phyloP scores from a whole-genome alignment of 345 rosid genomes.

The Brassica carinata region DNA sequence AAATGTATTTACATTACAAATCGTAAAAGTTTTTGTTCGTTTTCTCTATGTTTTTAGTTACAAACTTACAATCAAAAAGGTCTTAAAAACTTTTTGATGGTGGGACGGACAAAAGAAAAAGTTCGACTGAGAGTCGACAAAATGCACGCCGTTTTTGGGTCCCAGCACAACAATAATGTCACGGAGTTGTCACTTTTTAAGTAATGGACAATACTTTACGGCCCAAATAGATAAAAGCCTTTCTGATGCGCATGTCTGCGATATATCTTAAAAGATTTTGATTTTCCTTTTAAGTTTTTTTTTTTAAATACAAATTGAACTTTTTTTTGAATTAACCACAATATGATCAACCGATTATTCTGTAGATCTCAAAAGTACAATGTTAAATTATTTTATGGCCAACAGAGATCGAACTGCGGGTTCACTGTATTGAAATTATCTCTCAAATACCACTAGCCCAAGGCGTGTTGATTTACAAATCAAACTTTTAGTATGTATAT shows the following conservation, averaged over 20 bases:
- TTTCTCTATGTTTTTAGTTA: slow-evolving; percentile 6
- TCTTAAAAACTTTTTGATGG: neutral
- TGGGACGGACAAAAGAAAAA: slow-evolving; percentile 26
- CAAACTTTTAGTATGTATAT: too few relatives aligned
- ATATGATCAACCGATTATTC: too few relatives aligned
- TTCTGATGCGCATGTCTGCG: neutral
- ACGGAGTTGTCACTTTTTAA: slow-evolving; percentile 16
- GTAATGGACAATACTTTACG: slow-evolving; percentile 18
- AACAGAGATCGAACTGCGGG: too few relatives aligned
- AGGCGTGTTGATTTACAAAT: too few relatives aligned
- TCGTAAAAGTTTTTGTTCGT: slow-evolving; percentile 4
- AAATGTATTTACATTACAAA: slow-evolving; percentile 40
- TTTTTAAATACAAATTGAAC: too few relatives aligned
- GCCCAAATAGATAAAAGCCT: slow-evolving; percentile 11
- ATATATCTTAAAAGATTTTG: neutral
- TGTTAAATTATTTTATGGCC: too few relatives aligned
- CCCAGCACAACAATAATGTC: slow-evolving; percentile 29
- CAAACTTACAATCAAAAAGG: neutral
- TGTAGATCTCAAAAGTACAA: too few relatives aligned
- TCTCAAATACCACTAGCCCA: too few relatives aligned
- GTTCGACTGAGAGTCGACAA: slow-evolving; percentile 24
- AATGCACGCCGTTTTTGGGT: slow-evolving; percentile 37
- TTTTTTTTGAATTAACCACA: too few relatives aligned
- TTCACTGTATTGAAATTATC: too few relatives aligned
- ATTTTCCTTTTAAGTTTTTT: too few relatives aligned